These are phyloP conservation scores for Corinectria fuckeliana DNA, from an alignment of 2,329 filamentous ascomycete species.

Conservation along the genomic window DNA sequence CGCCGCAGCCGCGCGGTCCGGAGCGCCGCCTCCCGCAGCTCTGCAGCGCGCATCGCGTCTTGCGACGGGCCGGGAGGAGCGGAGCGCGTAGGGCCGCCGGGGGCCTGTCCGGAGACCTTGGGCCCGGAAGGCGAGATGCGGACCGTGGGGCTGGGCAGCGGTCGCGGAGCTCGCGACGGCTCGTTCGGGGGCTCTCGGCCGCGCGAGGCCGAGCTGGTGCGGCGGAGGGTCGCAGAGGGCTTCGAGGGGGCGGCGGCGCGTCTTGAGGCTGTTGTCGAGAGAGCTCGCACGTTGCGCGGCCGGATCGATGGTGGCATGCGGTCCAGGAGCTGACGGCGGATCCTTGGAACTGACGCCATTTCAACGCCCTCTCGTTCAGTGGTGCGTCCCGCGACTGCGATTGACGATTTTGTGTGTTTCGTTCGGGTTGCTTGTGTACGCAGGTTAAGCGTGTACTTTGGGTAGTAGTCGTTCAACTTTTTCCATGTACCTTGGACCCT, in stretches of 20 bases:
- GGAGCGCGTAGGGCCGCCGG: not conserved
- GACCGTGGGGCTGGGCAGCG: not conserved
- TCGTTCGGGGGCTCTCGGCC: not conserved
- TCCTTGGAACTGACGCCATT: not conserved
- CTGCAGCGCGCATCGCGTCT: conserved; percentile 29
- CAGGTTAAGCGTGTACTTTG: not conserved
- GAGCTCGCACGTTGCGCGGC: not conserved
- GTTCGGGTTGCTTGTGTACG: too few relatives aligned
- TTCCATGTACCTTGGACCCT: not conserved
- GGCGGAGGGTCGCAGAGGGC: not conserved
- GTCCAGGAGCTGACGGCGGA: not conserved
- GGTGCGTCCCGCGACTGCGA: not conserved
- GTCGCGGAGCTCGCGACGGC: not conserved
- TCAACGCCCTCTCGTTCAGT: not conserved
- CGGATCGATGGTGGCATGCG: not conserved
- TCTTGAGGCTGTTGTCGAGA: not conserved
- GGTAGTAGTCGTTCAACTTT: conserved; percentile 5
- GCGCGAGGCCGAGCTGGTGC: not conserved
- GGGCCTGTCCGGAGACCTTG: not conserved
- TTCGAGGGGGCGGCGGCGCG: not conserved
- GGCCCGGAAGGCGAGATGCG: not conserved
- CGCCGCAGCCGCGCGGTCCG: conserved; percentile 32
- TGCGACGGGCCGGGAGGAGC: not conserved
- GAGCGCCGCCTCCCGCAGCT: conserved; percentile 32
- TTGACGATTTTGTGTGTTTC: too few relatives aligned